These are phyloP conservation scores for Boletales sp. DNA, from an alignment of 768 basidiomycete species.

Conservation along the genomic window DNA sequence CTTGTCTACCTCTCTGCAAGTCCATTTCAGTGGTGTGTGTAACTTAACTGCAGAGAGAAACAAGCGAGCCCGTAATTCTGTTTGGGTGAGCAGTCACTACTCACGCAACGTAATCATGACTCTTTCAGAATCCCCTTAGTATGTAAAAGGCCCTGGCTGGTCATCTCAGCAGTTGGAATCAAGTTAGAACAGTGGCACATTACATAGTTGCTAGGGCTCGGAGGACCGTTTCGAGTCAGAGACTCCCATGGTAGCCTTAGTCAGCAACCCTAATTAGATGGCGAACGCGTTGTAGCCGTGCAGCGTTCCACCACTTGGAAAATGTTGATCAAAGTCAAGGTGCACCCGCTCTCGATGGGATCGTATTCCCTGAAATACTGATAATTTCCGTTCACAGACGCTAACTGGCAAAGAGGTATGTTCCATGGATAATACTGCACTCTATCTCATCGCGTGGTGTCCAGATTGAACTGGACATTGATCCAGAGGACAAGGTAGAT, in stretches of 20 bases:
- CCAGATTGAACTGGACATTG: constrained; percentile 94
- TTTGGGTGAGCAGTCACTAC: no score
- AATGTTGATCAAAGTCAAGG: constrained; percentile 28
- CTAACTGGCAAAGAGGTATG: constrained; percentile 95
- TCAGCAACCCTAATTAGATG: neutral
- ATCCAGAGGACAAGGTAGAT: constrained; percentile 78
- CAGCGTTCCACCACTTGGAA: constrained; percentile 1
- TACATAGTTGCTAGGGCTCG: no score
- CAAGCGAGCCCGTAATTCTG: no score
- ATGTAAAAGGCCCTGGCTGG: no score
- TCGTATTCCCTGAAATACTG: neutral
- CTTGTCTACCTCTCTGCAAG: neutral
- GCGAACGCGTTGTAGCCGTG: neutral
- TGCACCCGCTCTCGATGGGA: neutral
- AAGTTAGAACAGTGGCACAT: no score
- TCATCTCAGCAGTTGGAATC: no score
- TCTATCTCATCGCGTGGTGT: constrained; percentile 9
- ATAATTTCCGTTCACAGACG: constrained; percentile 48
- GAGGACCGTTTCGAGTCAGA: no score
- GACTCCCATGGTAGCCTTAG: neutral
- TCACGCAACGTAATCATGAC: no score
- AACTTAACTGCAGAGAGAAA: no score
- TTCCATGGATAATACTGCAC: neutral
- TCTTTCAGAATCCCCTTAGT: no score
- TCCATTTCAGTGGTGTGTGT: constrained; percentile 2